These are phyloP conservation scores for Pestalotiopsis sp. DNA, from an alignment of 2,329 filamentous ascomycete genomes.

Conservation along the genomic window DNA sequence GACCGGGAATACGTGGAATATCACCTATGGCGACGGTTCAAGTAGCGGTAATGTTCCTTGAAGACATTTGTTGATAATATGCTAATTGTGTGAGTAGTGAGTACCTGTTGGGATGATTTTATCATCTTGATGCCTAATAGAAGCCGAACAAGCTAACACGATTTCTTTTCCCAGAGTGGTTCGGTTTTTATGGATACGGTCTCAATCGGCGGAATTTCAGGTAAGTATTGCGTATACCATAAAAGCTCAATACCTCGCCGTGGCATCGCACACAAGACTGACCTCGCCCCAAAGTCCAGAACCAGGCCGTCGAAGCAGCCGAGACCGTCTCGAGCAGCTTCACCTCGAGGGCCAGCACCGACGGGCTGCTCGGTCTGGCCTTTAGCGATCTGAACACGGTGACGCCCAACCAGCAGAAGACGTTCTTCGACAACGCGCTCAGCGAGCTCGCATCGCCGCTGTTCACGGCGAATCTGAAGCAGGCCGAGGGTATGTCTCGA, in stretches of 20 bases:
- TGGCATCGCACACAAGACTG: not conserved
- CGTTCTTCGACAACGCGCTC: conserved; percentile 43
- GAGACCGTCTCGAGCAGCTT: conserved; percentile 41
- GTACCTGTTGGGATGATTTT: too few species aligned
- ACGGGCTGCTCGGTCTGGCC: conserved; percentile 47
- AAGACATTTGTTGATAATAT: too few species aligned
- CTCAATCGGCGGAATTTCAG: conserved; percentile 39
- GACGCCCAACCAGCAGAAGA: conserved; percentile 40
- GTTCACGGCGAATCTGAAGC: conserved; percentile 53
- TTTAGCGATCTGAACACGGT: conserved; percentile 48
- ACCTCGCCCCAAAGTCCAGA: conserved; percentile 28
- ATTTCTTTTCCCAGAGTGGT: conserved; percentile 35
- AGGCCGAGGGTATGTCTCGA: conserved; percentile 32
- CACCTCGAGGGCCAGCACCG: conserved; percentile 36
- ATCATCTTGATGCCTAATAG: too few species aligned
- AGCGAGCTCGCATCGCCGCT: conserved; percentile 41
- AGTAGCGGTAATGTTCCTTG: conserved; percentile 16
- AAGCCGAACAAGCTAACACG: too few species aligned
- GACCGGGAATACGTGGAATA: conserved; percentile 40
- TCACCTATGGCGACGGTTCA: conserved; percentile 44
- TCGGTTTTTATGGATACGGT: conserved; percentile 47
- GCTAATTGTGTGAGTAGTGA: too few species aligned
- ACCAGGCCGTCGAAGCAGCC: conserved; percentile 47
- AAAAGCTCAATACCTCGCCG: not conserved
- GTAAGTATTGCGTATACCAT: not conserved